Conservation (phyloP, 2,329 filamentous ascomycete genomes). For the Colletotrichum australisinense region DNA sequence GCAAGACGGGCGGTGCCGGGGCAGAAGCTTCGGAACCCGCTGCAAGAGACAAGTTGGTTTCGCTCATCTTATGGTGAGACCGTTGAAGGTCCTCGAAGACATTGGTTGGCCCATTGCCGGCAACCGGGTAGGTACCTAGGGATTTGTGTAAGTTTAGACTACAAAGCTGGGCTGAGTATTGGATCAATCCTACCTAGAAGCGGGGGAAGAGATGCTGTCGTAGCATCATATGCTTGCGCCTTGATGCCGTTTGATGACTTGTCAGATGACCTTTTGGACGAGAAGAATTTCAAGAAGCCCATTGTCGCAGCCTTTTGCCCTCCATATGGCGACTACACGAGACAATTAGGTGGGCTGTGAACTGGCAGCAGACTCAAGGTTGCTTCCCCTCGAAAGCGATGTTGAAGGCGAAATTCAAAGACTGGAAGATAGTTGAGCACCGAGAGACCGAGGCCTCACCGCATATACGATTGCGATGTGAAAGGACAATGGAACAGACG, state of each 20-base stretch:
- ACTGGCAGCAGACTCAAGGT: not conserved
- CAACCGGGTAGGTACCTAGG: slow-evolving; percentile 52
- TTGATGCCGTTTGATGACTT: slow-evolving; percentile 41
- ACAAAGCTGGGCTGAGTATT: not conserved
- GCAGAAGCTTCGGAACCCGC: slow-evolving; percentile 41
- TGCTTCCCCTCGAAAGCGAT: too few species aligned
- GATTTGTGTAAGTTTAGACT: slow-evolving; percentile 14
- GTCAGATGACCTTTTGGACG: slow-evolving; percentile 42
- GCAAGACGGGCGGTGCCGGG: slow-evolving; percentile 44
- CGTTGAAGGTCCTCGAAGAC: slow-evolving; percentile 50
- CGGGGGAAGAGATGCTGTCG: slow-evolving; percentile 49
- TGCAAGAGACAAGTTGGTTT: slow-evolving; percentile 38
- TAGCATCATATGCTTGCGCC: slow-evolving; percentile 51
- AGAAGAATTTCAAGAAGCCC: slow-evolving; percentile 49
- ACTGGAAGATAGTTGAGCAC: not conserved
- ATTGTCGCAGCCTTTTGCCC: slow-evolving; percentile 40
- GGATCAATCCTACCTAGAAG: slow-evolving; percentile 45
- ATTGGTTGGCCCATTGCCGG: slow-evolving; percentile 52
- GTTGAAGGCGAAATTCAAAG: not conserved
- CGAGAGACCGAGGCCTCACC: not conserved
- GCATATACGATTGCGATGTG: not conserved
- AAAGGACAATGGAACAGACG: not conserved
- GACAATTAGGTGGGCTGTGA: not conserved
- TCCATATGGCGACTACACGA: slow-evolving; percentile 21
- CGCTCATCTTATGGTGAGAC: slow-evolving; percentile 44